A percentile compares a stretch with the other conserved stretches of the same genome.
Evolutionary conservation across 805 yeast species (phyloP).

Genomic region (Saccharomycopsis fibuligera): DNA sequence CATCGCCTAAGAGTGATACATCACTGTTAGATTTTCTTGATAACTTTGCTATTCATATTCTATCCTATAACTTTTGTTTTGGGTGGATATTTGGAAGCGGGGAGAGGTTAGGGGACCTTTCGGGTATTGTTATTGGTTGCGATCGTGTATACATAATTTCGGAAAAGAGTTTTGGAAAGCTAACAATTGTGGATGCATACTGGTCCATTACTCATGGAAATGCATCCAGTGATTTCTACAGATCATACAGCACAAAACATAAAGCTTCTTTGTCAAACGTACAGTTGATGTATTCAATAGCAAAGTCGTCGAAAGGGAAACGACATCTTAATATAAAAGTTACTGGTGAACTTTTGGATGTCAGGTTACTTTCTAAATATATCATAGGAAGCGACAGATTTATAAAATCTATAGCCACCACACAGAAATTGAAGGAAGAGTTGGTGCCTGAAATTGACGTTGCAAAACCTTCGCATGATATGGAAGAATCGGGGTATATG

Average conservation of each 20-base stretch:
- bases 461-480: not conserved
- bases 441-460: conserved; percentile 9
- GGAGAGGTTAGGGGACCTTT: conserved; percentile 27
- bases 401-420: conserved; percentile 11
- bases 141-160: conserved; percentile 64
- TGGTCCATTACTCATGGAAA: conserved; percentile 65
- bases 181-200: conserved; percentile 63
- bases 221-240: conserved; percentile 42
- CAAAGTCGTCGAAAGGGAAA: conserved; percentile 24
- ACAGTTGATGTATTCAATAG: conserved; percentile 45
- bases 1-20: too few relatives aligned
- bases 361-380: conserved; percentile 52
- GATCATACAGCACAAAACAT: conserved; percentile 39
- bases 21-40: too few relatives aligned
- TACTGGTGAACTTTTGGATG: conserved; percentile 65
- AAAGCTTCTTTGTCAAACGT: conserved; percentile 65
- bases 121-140: conserved; percentile 59
- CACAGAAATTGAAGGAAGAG: conserved; percentile 16
- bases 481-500: conserved; percentile 17
- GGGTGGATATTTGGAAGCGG: conserved; percentile 69
- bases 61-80: conserved; percentile 59
- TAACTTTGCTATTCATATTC: conserved; percentile 49
- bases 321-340: conserved; percentile 44
- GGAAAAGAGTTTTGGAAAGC: conserved; percentile 55
- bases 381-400: conserved; percentile 27